A percentile compares a stretch with the other conserved stretches of the same genome.
These are phyloP conservation scores for Cunninghamia lanceolata DNA, from an alignment of 75 land plant genomes.

Conservation along the genomic window DNA sequence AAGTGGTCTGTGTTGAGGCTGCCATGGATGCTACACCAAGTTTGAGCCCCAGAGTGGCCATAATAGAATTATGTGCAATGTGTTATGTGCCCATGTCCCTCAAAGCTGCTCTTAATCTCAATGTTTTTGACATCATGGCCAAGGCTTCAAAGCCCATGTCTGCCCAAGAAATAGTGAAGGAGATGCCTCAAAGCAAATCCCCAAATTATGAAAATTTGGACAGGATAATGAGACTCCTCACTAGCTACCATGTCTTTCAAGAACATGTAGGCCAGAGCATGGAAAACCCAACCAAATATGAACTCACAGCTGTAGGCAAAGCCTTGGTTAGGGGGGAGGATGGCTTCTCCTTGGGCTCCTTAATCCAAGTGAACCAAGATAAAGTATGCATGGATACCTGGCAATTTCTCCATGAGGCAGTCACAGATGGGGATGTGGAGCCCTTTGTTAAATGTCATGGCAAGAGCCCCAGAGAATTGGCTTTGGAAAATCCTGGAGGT, in stretches of 20 bases:
- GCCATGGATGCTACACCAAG: neutral
- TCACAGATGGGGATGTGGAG: neutral
- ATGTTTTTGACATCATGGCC: constrained; percentile 5
- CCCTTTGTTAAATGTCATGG: neutral
- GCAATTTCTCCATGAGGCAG: neutral
- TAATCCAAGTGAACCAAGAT: neutral
- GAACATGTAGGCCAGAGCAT: neutral
- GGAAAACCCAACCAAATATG: neutral
- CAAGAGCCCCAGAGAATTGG: neutral
- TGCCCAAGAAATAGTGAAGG: neutral
- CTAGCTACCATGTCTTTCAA: neutral
- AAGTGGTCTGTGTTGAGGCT: neutral
- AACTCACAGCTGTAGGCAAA: neutral
- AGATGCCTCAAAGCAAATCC: neutral
- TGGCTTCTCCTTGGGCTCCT: neutral
- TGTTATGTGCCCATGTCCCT: neutral
- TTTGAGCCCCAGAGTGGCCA: neutral
- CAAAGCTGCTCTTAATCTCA: neutral
- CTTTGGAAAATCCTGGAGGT: neutral
- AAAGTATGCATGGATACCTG: neutral
- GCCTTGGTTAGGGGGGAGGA: neutral
- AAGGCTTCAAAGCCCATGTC: neutral
- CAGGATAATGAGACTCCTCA: neutral
- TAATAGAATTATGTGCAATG: neutral
- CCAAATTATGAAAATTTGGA: neutral